These are phyloP conservation scores for Cercospora citrullina DNA, from an alignment of 2,329 filamentous ascomycete species.

Conservation along the genomic window DNA sequence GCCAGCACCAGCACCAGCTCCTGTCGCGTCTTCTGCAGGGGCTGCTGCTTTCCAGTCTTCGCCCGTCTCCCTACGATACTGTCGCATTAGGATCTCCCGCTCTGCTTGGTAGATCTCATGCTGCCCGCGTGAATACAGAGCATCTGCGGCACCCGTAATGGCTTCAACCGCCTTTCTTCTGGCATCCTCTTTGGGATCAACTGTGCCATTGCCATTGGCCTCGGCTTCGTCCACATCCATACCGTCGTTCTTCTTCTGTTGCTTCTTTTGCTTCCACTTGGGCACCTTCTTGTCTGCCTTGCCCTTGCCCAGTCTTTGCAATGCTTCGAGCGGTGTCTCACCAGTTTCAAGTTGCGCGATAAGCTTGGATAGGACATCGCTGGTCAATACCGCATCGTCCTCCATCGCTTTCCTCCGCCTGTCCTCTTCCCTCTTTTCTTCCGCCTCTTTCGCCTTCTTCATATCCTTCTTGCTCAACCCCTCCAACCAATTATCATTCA, in stretches of 20 bases:
- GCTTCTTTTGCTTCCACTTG: conserved; percentile 63
- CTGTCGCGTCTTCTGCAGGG: conserved; percentile 21
- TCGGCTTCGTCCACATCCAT: conserved; percentile 67
- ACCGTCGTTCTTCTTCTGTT: conserved; percentile 49
- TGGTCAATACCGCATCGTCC: conserved; percentile 72
- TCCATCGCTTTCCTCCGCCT: conserved; percentile 67
- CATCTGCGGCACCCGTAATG: conserved; percentile 88
- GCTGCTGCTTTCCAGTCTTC: conserved; percentile 70
- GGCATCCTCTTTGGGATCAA: conserved; percentile 67
- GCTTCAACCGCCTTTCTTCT: conserved; percentile 74
- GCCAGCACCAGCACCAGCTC: background rate
- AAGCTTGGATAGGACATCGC: conserved; percentile 70
- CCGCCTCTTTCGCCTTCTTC: conserved; percentile 79
- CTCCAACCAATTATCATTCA: conserved; percentile 90
- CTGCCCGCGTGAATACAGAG: conserved; percentile 77
- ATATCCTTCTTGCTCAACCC: conserved; percentile 94
- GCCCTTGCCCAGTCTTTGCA: conserved; percentile 65
- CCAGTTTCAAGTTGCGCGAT: conserved; percentile 73
- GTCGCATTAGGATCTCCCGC: conserved; percentile 76
- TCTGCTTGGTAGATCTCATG: conserved; percentile 91
- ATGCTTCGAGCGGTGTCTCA: conserved; percentile 84
- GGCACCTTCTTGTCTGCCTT: conserved; percentile 60
- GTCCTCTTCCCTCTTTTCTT: conserved; percentile 80
- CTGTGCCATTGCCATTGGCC: conserved; percentile 33
- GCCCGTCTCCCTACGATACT: conserved; percentile 81